These are phyloP conservation scores for Benincasa hispida DNA, from an alignment of 306 rosid genomes.

Conservation along the genomic window DNA sequence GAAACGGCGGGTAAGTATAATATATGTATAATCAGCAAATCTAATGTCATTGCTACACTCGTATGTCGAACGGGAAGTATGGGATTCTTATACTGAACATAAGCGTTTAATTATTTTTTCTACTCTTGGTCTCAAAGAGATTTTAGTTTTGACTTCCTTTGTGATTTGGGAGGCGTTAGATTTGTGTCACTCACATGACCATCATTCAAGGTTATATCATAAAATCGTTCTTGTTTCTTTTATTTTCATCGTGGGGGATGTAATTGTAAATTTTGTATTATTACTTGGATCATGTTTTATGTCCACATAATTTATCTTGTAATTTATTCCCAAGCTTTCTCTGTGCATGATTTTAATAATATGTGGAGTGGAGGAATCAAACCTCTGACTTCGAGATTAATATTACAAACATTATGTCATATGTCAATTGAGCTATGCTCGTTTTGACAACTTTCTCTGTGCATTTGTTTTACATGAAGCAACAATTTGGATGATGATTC, in stretches of 20 bases:
- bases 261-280: neutral
- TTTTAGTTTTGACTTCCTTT: neutral
- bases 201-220: neutral
- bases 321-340: too few relatives aligned
- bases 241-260: neutral
- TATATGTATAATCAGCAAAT: neutral
- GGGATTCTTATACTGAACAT: neutral
- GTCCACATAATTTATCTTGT: too few relatives aligned
- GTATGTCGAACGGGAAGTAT: neutral
- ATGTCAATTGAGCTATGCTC: too few relatives aligned
- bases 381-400: too few relatives aligned
- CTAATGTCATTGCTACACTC: neutral
- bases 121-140: neutral
- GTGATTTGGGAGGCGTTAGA: neutral
- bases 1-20: conserved; percentile 69
- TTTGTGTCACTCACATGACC: neutral
- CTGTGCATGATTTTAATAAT: too few relatives aligned
- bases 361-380: too few relatives aligned
- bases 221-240: neutral
- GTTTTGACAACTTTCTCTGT: neutral
- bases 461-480: neutral
- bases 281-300: neutral
- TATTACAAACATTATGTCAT: too few relatives aligned
- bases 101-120: neutral
- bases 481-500: neutral